Percentiles rank a stretch among this genome's conserved stretches.
phyloP scores from a whole-genome alignment of 2,329 filamentous ascomycete genomes.

The Boeremia exigua region DNA sequence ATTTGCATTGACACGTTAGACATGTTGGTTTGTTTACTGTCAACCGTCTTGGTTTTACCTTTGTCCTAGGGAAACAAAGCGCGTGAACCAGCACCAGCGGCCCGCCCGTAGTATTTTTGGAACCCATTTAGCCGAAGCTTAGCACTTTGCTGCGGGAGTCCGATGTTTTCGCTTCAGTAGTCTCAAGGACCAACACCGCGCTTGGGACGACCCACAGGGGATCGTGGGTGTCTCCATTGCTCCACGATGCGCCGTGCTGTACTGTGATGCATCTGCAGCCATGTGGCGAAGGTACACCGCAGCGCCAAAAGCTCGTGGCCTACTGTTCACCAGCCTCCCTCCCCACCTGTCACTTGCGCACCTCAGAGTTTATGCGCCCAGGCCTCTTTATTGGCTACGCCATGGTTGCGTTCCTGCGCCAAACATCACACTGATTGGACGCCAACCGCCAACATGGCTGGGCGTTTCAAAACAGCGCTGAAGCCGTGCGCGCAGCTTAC shows the following conservation, averaged over 20 bases:
- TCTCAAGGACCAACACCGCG: constrained; percentile 2
- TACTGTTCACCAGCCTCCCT: constrained; percentile 15
- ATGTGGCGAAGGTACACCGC: constrained; percentile 13
- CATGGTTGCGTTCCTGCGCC: constrained; percentile 17
- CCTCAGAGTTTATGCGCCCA: constrained; percentile 16
- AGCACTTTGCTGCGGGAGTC: constrained; percentile 15
- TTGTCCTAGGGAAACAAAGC: constrained; percentile 13
- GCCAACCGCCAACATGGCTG: constrained; percentile 18
- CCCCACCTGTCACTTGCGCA: constrained; percentile 1
- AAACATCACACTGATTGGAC: constrained; percentile 23
- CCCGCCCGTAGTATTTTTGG: constrained; percentile 31
- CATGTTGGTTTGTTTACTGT: constrained; percentile 16
- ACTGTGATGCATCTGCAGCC: constrained; percentile 6
- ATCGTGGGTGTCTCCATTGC: background rate
- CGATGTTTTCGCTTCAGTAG: constrained; percentile 6
- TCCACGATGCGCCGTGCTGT: background rate
- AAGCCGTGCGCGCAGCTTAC: constrained; percentile 16
- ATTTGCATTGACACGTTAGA: no score
- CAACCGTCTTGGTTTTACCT: constrained; percentile 16
- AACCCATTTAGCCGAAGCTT: constrained; percentile 24
- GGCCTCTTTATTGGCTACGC: constrained; percentile 16
- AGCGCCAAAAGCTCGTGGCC: constrained; percentile 6
- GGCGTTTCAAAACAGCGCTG: constrained; percentile 32
- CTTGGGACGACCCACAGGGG: constrained; percentile 4
- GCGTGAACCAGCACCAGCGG: constrained; percentile 6